phyloP scores from a whole-genome alignment of 148 eudicot genomes.

The Rhododendron kiyosumense region DNA sequence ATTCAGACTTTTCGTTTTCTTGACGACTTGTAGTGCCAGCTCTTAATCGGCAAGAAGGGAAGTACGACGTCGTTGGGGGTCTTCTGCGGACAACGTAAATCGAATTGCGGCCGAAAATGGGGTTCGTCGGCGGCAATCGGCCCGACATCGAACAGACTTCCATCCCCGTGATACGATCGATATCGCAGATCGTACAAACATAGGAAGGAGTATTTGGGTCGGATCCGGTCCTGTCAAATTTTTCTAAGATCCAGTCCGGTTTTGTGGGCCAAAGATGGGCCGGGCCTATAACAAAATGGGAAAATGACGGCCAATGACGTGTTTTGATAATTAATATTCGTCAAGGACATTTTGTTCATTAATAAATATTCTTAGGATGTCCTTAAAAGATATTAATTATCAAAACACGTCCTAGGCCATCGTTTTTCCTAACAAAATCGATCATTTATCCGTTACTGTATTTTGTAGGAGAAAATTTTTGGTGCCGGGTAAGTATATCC shows the following conservation, averaged over 20 bases:
- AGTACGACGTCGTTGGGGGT: not conserved
- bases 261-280: not conserved
- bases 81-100: not conserved
- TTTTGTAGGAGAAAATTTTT: too few relatives aligned
- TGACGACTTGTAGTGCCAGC: slow-evolving; percentile 9
- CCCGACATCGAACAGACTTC: slow-evolving; percentile 12
- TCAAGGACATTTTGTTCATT: too few relatives aligned
- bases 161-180: slow-evolving; percentile 16
- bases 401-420: too few relatives aligned
- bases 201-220: too few relatives aligned
- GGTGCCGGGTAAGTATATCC: too few relatives aligned
- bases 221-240: not conserved
- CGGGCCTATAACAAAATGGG: not conserved
- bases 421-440: too few relatives aligned
- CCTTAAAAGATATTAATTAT: too few relatives aligned
- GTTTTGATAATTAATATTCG: too few relatives aligned
- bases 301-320: too few relatives aligned
- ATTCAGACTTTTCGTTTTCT: not conserved
- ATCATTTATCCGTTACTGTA: too few relatives aligned
- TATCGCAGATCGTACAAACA: not conserved
- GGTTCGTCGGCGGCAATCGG: slow-evolving; percentile 17
- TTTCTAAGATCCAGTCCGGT: too few relatives aligned
- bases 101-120: slow-evolving; percentile 13
- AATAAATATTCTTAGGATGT: too few relatives aligned
- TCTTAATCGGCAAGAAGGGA: not conserved